Conservation (phyloP, 1,284 basidiomycete genomes). For the Phellinidium pouzarii region DNA sequence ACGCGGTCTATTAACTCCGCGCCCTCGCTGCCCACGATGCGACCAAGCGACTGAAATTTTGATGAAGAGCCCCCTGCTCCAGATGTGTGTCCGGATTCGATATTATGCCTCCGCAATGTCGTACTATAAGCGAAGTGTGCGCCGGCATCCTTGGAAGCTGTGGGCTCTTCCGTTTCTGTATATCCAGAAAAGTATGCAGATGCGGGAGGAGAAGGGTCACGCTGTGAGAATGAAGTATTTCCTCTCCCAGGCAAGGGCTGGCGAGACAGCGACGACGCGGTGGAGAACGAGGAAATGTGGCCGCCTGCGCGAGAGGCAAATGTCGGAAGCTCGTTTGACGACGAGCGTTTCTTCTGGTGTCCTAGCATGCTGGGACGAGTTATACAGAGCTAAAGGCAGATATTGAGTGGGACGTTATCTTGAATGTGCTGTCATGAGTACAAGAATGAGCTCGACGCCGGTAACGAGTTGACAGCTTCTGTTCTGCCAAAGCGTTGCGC, state of each 20-base stretch:
- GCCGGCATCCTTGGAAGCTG: conserved; percentile 56
- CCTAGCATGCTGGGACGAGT: conserved; percentile 1
- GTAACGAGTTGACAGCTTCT: not conserved
- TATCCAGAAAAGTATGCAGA: conserved; percentile 67
- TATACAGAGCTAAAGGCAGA: not conserved
- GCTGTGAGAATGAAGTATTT: conserved; percentile 15
- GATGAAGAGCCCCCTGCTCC: conserved; percentile 7
- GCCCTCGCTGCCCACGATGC: conserved; percentile 11
- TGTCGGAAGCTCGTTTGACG: conserved; percentile 8
- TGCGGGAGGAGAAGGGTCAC: conserved; percentile 61
- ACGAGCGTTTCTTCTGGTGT: conserved; percentile 18
- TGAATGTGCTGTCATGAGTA: not conserved
- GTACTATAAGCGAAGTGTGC: conserved; percentile 80
- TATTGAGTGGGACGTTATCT: not conserved
- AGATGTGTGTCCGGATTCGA: conserved; percentile 34
- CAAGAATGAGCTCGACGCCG: not conserved
- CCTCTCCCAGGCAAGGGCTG: conserved; percentile 13
- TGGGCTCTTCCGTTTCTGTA: conserved; percentile 34
- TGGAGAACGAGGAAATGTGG: conserved; percentile 18
- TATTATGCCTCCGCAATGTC: conserved; percentile 61
- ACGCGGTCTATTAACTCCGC: conserved; percentile 35
- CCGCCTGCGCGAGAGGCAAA: conserved; percentile 1
- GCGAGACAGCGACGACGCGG: conserved; percentile 17
- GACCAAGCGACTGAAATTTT: conserved; percentile 10
- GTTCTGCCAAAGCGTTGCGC: not conserved